phyloP scores from a whole-genome alignment of 371 early-diverging fungal genomes.

The Dichotomocladium elegans region DNA sequence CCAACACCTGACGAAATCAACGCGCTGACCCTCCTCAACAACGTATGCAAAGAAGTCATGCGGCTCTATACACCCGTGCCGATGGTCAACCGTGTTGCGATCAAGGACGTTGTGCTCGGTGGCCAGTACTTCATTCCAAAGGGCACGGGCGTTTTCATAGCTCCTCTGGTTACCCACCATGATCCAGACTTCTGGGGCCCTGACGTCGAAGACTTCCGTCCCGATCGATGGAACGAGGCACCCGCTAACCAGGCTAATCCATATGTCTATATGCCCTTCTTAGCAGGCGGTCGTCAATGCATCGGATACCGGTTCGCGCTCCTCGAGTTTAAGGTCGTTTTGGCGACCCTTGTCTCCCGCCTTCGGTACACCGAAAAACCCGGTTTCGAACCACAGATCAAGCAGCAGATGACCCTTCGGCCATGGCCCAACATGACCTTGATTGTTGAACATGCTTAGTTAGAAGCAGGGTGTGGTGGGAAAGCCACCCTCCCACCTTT shows the following conservation, averaged over 20 bases:
- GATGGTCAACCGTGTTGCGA: constrained; percentile 28
- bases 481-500: too few relatives aligned
- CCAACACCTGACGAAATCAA: constrained; percentile 28
- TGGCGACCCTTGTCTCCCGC: constrained; percentile 14
- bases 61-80: constrained; percentile 51
- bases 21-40: constrained; percentile 24
- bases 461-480: too few relatives aligned
- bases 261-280: constrained; percentile 58
- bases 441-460: constrained; percentile 8
- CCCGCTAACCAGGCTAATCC: constrained; percentile 25
- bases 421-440: constrained; percentile 22
- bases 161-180: constrained; percentile 42
- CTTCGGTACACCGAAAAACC: constrained; percentile 19
- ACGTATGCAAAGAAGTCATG: constrained; percentile 39
- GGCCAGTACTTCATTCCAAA: constrained; percentile 49
- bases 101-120: constrained; percentile 38
- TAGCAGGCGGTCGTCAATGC: constrained; percentile 38
- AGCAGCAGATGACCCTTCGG: constrained; percentile 16
- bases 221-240: constrained; percentile 55
- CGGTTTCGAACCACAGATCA: constrained; percentile 7
- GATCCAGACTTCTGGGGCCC: constrained; percentile 59
- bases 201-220: constrained; percentile 59
- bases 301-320: constrained; percentile 21
- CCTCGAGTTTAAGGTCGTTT: constrained; percentile 22
- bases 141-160: constrained; percentile 42